Conservation (phyloP, 257 asterid species). For the Rauvolfia tetraphylla region DNA sequence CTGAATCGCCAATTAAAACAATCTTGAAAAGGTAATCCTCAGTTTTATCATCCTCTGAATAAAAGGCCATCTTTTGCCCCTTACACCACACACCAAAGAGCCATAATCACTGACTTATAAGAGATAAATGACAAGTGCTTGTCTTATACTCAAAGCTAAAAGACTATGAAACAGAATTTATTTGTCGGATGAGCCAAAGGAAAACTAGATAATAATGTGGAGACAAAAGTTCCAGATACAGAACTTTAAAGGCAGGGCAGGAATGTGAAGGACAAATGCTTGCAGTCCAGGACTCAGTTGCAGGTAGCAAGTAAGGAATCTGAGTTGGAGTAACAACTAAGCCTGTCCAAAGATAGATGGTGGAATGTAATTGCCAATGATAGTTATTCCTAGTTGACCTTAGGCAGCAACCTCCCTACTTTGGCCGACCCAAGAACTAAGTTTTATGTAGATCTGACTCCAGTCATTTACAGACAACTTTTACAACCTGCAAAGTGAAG, state of each 20-base stretch:
- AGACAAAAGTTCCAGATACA: constrained; percentile 12
- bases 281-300: constrained; percentile 21
- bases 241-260: constrained; percentile 42
- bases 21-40: constrained; percentile 87
- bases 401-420: constrained; percentile 10
- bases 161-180: constrained; percentile 4
- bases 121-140: constrained; percentile 13
- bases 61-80: constrained; percentile 57
- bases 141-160: constrained; percentile 11
- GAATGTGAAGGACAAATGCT: constrained; percentile 23
- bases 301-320: constrained; percentile 30
- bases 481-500: constrained; percentile 41
- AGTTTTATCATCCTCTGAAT: constrained; percentile 55
- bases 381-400: constrained; percentile 12
- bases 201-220: constrained; percentile 4
- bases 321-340: constrained; percentile 19
- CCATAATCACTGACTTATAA: constrained; percentile 32
- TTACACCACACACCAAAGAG: constrained; percentile 23
- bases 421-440: constrained; percentile 9
- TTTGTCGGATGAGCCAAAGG: background rate
- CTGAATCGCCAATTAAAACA: constrained; percentile 81
- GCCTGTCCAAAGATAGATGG: constrained; percentile 12
- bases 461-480: constrained; percentile 16
- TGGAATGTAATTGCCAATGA: constrained; percentile 8
- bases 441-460: constrained; percentile 8